phyloP scores from a whole-genome alignment of 257 asterid species.

The Solanum paucissectum region DNA sequence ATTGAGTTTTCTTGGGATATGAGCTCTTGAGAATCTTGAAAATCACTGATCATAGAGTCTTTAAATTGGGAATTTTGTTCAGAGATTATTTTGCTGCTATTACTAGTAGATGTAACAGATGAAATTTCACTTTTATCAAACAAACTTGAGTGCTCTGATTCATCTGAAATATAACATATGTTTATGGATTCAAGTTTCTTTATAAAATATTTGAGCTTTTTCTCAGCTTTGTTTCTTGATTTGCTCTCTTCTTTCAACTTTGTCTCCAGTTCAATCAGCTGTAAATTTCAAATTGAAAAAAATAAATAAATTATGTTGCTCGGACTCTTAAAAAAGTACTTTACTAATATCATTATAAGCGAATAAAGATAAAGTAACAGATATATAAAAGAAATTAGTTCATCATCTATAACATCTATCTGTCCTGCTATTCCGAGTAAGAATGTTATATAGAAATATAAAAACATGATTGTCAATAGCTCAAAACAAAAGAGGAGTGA shows the following conservation, averaged over 20 bases:
- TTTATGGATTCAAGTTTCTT: slow-evolving; percentile 56
- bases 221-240: slow-evolving; percentile 78
- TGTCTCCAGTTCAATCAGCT: slow-evolving; percentile 61
- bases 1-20: background rate
- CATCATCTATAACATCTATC: background rate
- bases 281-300: background rate
- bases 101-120: slow-evolving; percentile 27
- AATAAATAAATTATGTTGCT: background rate
- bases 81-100: background rate
- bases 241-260: slow-evolving; percentile 48
- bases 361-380: background rate
- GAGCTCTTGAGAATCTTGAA: slow-evolving; percentile 2
- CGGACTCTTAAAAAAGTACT: background rate
- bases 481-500: background rate
- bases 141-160: slow-evolving; percentile 24
- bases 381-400: background rate
- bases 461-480: background rate
- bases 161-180: slow-evolving; percentile 32
- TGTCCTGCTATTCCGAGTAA: background rate
- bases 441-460: background rate
- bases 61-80: background rate
- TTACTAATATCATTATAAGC: background rate
- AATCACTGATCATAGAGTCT: background rate
- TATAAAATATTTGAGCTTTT: slow-evolving; percentile 39
- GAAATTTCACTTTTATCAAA: slow-evolving; percentile 32